phyloP scores from a whole-genome alignment of 768 basidiomycete species.

The Leccinum rimulosum region DNA sequence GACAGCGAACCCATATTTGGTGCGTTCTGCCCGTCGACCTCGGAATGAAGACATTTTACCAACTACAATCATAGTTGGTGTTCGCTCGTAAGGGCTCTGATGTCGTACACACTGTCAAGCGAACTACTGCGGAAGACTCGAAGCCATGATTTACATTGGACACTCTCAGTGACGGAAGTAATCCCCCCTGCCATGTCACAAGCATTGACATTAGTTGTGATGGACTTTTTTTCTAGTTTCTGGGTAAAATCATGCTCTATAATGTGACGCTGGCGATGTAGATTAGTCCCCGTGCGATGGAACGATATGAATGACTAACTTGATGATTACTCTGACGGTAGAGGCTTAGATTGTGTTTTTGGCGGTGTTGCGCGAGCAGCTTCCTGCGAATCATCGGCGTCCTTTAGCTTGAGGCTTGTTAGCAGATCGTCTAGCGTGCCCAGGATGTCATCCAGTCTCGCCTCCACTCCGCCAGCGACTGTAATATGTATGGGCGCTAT shows the following conservation, averaged over 20 bases:
- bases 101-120: constrained; percentile 79
- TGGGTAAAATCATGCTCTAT: constrained; percentile 16
- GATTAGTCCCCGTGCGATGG: background rate
- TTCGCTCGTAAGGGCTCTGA: constrained; percentile 78
- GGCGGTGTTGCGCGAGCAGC: background rate
- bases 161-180: constrained; percentile 22
- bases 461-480: constrained; percentile 63
- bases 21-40: constrained; percentile 36
- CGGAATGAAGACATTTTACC: background rate
- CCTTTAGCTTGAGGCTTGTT: constrained; percentile 37
- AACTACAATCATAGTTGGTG: constrained; percentile 55
- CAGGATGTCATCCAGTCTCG: constrained; percentile 59
- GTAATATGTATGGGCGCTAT: constrained; percentile 54
- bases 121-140: constrained; percentile 40
- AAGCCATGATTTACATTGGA: constrained; percentile 30
- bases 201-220: constrained; percentile 5
- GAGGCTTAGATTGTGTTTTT: constrained; percentile 3
- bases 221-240: constrained; percentile 9
- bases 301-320: constrained; percentile 11
- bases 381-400: constrained; percentile 1
- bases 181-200: constrained; percentile 12
- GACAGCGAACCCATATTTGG: constrained; percentile 88
- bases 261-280: constrained; percentile 2
- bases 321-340: constrained; percentile 8
- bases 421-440: constrained; percentile 56